Base-by-base conservation (phyloP, 768 basidiomycete genomes). In the Auriscalpium orientale region DNA sequence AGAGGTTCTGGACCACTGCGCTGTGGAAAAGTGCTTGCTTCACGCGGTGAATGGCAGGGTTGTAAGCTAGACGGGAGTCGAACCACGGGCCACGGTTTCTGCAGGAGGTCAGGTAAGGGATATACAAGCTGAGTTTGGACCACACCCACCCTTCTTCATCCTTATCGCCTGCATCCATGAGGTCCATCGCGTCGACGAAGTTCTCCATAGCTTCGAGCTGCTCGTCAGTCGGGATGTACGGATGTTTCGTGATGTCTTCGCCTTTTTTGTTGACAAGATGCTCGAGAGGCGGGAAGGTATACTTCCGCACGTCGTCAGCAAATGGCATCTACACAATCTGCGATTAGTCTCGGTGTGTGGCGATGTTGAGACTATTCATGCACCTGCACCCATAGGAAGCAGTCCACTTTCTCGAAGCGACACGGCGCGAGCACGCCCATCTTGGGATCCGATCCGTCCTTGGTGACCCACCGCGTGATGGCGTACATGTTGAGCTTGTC, bases 11-110 rank as follows among this genome's bases (percentile, higher is more conserved):
- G 18, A 87, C 84, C 10, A 91, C 78, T 2, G 92, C 92, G 51
- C 80, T 80, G 65, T 97, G 95, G 70, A 95, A 91, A 63, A 93
- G 83, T 12, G 94, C 94, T 74, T 97, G 93, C 68, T 95, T 95
- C 55, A 86, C 79, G 51, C 95, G 85, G 65, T 99, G 95, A 35
- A 97, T 76, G 4, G 89, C 82, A 1, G 95, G 94, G 63, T 95
- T 97, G 69, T 81, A 97, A 1, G 94, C 91, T 1, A 84, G 71
- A 3, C 76, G 72, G 0, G 86, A 78, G 56, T 87, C 82, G 66
- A 87, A 95, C 92, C 92, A 98, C 3, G 85, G 76, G 3, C 65
- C 63, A 10, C 76, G 79, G 43, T 78, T 74, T 15, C 91, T 92
- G 62, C 13, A 33, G 18, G 53, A 15, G 20, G 35, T 56, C 33